A percentile compares a stretch with the other conserved stretches of the same genome.
Conservation (phyloP, 257 asterid genomes). For the Echium plantagineum region DNA sequence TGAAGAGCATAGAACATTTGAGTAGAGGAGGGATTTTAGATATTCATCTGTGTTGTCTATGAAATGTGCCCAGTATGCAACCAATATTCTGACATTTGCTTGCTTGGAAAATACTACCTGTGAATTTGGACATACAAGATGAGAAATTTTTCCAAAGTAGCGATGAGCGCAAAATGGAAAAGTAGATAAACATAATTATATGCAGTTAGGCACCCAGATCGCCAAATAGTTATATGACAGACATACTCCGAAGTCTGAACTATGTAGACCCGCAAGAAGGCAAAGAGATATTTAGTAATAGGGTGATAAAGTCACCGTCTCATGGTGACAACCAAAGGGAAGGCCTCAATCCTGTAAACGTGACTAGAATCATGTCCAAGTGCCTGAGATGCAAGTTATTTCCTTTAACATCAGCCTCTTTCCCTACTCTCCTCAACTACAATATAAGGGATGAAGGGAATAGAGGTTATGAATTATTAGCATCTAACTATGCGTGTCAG, state of each 20-base stretch:
- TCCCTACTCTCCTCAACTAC: too few species aligned
- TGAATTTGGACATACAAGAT: not conserved
- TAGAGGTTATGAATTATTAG: too few species aligned
- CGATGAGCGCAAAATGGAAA: not conserved
- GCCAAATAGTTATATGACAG: not conserved
- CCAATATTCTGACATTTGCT: slow-evolving; percentile 56
- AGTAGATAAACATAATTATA: not conserved
- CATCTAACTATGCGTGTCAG: not conserved
- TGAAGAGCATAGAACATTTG: slow-evolving; percentile 62
- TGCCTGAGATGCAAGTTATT: not conserved
- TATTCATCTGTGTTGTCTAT: slow-evolving; percentile 52
- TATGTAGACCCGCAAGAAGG: not conserved
- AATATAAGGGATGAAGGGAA: too few species aligned
- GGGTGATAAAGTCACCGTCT: not conserved
- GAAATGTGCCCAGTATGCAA: slow-evolving; percentile 69
- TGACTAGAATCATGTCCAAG: not conserved
- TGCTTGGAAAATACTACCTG: slow-evolving; percentile 67
- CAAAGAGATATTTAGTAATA: not conserved
- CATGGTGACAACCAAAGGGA: too few species aligned
- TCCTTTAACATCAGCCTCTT: too few species aligned
- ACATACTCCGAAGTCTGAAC: not conserved
- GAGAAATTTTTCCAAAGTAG: not conserved
- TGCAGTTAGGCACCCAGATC: too few species aligned
- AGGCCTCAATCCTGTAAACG: too few species aligned
- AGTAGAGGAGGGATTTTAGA: slow-evolving; percentile 61